Conservation (phyloP, 1,284 basidiomycete species). For the Vanrija pseudolonga region DNA sequence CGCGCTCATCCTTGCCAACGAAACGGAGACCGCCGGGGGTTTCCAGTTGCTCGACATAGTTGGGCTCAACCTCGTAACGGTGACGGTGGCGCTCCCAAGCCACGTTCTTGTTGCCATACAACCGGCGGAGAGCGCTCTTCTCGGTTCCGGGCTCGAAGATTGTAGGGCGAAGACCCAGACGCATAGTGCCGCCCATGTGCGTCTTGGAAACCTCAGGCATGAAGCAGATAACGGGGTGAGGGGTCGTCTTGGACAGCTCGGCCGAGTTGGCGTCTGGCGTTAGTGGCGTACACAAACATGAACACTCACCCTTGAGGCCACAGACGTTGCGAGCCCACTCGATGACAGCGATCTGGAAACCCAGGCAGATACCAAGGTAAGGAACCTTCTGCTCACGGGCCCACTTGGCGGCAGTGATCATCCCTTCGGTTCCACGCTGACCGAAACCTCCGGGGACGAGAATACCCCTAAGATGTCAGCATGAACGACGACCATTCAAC, state of each 20-base stretch:
- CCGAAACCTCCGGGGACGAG: conserved; percentile 97
- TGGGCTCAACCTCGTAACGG: conserved; percentile 94
- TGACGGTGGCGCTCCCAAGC: conserved; percentile 98
- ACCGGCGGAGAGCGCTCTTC: conserved; percentile 66
- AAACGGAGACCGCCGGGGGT: conserved; percentile 69
- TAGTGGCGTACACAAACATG: neutral
- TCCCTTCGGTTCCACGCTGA: conserved; percentile 88
- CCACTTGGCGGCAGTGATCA: conserved; percentile 96
- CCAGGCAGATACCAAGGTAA: conserved; percentile 94
- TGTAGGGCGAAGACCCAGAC: conserved; percentile 89
- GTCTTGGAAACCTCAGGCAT: conserved; percentile 99
- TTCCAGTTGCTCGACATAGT: conserved; percentile 71
- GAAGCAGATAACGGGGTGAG: conserved; percentile 82
- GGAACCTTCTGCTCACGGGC: conserved; percentile 92
- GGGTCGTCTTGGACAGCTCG: conserved; percentile 65
- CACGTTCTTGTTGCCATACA: conserved; percentile 79
- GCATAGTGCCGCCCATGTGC: conserved; percentile 98
- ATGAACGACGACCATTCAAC: conserved; percentile 25
- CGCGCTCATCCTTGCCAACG: conserved; percentile 88
- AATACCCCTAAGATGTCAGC: conserved; percentile 63
- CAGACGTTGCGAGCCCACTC: conserved; percentile 91
- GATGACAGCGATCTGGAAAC: conserved; percentile 95
- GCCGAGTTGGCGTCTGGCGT: conserved; percentile 74
- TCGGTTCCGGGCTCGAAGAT: conserved; percentile 66
- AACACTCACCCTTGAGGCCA: conserved; percentile 60